Evolutionary conservation across 1,139 yeast species (phyloP), one percentile per base, ranked within the genome.

Genomic region (Zygotorulaspora mrakii): DNA sequence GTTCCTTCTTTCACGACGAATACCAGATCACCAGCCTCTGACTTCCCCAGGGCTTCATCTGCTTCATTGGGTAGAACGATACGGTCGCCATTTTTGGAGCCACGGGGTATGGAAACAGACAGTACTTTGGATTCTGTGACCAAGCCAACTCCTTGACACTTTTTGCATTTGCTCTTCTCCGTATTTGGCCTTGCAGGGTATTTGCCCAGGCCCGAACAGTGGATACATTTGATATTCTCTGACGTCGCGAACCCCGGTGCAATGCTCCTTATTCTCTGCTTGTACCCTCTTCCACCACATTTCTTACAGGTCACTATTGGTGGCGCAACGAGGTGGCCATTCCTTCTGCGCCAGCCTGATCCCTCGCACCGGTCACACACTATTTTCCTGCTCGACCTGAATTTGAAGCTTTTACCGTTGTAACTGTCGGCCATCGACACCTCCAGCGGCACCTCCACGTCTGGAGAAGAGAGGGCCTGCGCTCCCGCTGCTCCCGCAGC

Each of bases 221-320:
- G 65, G 7, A 71, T 68, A 66, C 98, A 91, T 14, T 70, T 71
- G 5, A 77, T 77, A 37, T 69, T 68, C 35, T 77, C 81, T 45
- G 77, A 79, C 2, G 88, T 73, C 14, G 80, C 80, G 54, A 85
- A 66, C 1, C 96, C 95, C 0, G 89, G 88, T 0, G 83, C 89
- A 28, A 84, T 74, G 42, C 88, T 71, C 43, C 77, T 67, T 31
- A 83, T 69, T 57, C 77, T 77, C 45, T 76, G 71, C 4, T 73
- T 72, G 34, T 64, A 61, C 1, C 97, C 97, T 36, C 69, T 66
- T 4, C 96, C 97, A 17, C 74, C 70, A 67, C 98, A 91, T 4
- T 70, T 62, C 0, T 71, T 68, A 69, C 97, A 86, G 26, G 64
- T 64, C 33, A 71, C 72, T 21, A 67, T 68, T 0, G 95, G 88